Evolutionary conservation across 1,139 yeast genomes (phyloP).

Genomic region (Schwanniomyces etchellsii): DNA sequence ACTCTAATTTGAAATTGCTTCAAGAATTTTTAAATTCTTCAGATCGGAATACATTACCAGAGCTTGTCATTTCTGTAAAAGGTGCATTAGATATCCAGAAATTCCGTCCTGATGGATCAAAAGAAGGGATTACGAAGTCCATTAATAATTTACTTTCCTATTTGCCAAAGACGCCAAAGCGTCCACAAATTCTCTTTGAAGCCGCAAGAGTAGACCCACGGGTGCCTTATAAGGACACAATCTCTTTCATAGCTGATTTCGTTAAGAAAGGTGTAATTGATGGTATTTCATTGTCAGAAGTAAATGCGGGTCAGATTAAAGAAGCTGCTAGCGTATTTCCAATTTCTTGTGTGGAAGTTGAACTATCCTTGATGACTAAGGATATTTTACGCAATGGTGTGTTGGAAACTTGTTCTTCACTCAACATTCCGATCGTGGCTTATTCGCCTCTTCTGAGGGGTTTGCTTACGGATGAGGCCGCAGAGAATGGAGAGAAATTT

Average conservation of each 20-base stretch:
- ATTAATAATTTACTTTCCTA: slow-evolving; percentile 43
- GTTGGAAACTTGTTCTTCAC: slow-evolving; percentile 41
- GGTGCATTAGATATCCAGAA: slow-evolving; percentile 45
- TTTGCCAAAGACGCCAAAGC: slow-evolving; percentile 39
- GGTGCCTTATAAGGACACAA: slow-evolving; percentile 43
- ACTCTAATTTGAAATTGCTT: slow-evolving; percentile 47
- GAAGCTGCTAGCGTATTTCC: slow-evolving; percentile 49
- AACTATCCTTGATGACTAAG: slow-evolving; percentile 62
- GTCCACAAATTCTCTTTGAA: slow-evolving; percentile 54
- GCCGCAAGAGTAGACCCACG: slow-evolving; percentile 60
- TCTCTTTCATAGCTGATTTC: slow-evolving; percentile 44
- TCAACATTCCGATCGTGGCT: slow-evolving; percentile 57
- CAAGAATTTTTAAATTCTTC: slow-evolving; percentile 47
- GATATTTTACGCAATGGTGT: slow-evolving; percentile 60
- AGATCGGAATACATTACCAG: slow-evolving; percentile 46
- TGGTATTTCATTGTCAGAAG: slow-evolving; percentile 71
- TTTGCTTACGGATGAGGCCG: slow-evolving; percentile 54
- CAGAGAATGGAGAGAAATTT: slow-evolving; percentile 31
- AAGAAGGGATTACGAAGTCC: slow-evolving; percentile 42
- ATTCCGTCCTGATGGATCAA: slow-evolving; percentile 43
- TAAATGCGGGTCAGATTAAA: slow-evolving; percentile 50
- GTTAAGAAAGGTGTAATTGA: slow-evolving; percentile 54
- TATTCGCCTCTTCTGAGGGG: slow-evolving; percentile 87
- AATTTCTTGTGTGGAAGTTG: slow-evolving; percentile 68
- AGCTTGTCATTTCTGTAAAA: slow-evolving; percentile 58